These are phyloP conservation scores for Flaveria robusta DNA, from an alignment of 129 eudicot genomes.

Conservation along the genomic window DNA sequence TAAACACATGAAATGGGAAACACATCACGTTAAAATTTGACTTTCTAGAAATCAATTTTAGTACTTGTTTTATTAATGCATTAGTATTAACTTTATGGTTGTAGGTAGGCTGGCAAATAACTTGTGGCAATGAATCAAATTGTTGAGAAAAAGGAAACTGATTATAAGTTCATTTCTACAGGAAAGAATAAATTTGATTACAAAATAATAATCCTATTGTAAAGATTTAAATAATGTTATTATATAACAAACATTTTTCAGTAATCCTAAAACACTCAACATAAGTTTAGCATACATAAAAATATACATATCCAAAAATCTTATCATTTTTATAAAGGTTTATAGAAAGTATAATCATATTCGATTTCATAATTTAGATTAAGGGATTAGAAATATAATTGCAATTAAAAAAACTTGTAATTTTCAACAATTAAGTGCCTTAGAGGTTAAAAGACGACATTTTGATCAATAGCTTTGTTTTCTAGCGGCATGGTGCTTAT, in stretches of 20 bases:
- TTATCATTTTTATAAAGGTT: too few species aligned
- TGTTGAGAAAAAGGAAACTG: background rate
- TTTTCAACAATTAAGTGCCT: too few species aligned
- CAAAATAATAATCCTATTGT: background rate
- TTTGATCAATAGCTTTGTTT: too few species aligned
- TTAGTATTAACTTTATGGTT: constrained; percentile 2
- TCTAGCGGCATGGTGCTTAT: too few species aligned
- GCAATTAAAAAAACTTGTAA: too few species aligned
- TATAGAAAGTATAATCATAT: too few species aligned
- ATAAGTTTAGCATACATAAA: background rate
- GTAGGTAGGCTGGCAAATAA: constrained; percentile 19
- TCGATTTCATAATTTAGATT: background rate
- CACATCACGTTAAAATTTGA: background rate
- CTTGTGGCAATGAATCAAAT: constrained; percentile 4
- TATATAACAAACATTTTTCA: background rate
- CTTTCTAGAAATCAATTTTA: constrained; percentile 3
- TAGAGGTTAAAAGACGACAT: background rate
- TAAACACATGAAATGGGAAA: constrained; percentile 5
- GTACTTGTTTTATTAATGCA: constrained; percentile 1
- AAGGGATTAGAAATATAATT: too few species aligned
- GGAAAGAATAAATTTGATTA: background rate
- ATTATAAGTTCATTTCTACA: background rate
- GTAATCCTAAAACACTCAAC: background rate
- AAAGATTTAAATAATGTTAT: background rate
- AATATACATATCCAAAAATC: too few species aligned